Conservation (phyloP, 2,329 filamentous ascomycete species). For the Monilinia fructigena region DNA sequence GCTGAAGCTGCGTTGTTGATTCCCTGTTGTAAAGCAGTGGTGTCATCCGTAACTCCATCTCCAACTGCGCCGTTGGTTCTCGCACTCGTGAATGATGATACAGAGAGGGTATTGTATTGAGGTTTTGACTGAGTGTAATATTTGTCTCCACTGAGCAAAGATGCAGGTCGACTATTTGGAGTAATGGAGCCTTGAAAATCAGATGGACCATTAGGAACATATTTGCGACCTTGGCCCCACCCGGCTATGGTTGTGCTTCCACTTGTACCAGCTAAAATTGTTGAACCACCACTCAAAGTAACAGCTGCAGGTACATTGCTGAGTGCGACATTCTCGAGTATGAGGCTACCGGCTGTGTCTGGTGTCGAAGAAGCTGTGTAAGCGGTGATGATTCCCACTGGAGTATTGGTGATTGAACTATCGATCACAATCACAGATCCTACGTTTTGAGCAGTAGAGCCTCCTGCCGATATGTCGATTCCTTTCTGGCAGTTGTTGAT, state of each 20-base stretch:
- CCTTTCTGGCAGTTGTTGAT: slow-evolving; percentile 54
- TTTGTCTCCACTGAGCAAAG: slow-evolving; percentile 14
- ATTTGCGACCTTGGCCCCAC: slow-evolving; percentile 44
- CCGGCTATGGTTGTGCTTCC: slow-evolving; percentile 24
- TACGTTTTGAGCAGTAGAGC: slow-evolving; percentile 46
- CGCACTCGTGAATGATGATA: slow-evolving; percentile 46
- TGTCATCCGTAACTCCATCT: slow-evolving; percentile 59
- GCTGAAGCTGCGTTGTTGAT: slow-evolving; percentile 50
- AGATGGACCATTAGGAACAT: slow-evolving; percentile 51
- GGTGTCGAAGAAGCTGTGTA: slow-evolving; percentile 52
- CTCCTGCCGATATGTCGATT: slow-evolving; percentile 50
- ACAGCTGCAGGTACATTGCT: slow-evolving; percentile 20
- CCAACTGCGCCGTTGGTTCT: slow-evolving; percentile 46
- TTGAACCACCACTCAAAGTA: slow-evolving; percentile 42
- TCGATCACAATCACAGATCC: slow-evolving; percentile 60
- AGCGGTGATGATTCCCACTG: slow-evolving; percentile 50
- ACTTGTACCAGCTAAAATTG: slow-evolving; percentile 5
- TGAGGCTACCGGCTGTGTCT: slow-evolving; percentile 20
- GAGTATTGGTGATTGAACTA: slow-evolving; percentile 50
- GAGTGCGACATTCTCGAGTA: slow-evolving; percentile 23
- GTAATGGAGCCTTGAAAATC: slow-evolving; percentile 44
- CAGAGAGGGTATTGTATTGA: slow-evolving; percentile 48
- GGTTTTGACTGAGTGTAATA: slow-evolving; percentile 53
- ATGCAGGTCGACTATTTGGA: slow-evolving; percentile 27
- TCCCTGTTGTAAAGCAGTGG: slow-evolving; percentile 55